Evolutionary conservation across 257 asterid species (phyloP).

Genomic region (Plectranthus barbatus): DNA sequence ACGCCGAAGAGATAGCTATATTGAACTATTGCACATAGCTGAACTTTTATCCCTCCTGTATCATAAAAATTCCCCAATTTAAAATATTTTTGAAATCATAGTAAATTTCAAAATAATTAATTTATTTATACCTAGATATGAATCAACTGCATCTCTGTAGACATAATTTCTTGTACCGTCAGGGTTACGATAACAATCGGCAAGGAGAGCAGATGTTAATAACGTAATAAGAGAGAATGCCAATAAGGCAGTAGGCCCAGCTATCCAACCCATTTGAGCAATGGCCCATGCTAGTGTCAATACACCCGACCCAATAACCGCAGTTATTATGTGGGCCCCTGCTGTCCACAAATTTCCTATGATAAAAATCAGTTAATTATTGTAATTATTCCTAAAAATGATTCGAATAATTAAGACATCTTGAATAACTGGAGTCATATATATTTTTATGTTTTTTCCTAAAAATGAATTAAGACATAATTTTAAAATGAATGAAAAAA

Average conservation of each 20-base stretch:
- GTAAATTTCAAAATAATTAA: too few species aligned
- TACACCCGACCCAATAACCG: constrained; percentile 79
- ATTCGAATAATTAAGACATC: too few species aligned
- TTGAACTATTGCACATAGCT: constrained; percentile 54
- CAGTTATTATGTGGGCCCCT: constrained; percentile 59
- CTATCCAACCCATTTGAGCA: constrained; percentile 70
- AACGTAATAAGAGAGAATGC: constrained; percentile 48
- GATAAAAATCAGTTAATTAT: neutral
- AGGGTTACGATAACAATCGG: constrained; percentile 46
- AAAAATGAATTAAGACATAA: too few species aligned
- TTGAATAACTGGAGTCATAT: too few species aligned
- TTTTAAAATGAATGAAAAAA: too few species aligned
- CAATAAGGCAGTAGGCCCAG: constrained; percentile 44
- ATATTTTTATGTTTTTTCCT: too few species aligned
- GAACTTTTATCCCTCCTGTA: constrained; percentile 40
- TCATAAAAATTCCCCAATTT: too few species aligned
- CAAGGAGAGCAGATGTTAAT: constrained; percentile 46
- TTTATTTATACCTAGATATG: constrained; percentile 31
- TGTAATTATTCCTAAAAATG: too few species aligned
- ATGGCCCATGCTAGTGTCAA: constrained; percentile 75
- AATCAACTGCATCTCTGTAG: constrained; percentile 42
- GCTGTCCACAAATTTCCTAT: constrained; percentile 46
- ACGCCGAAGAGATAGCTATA: constrained; percentile 45
- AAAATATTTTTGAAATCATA: too few species aligned
- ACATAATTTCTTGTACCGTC: constrained; percentile 44